Evolutionary conservation across 495 filamentous ascomycete genomes (phyloP), one percentile per base, ranked within the genome.

Genomic region (Talaromyces thailandensis): DNA sequence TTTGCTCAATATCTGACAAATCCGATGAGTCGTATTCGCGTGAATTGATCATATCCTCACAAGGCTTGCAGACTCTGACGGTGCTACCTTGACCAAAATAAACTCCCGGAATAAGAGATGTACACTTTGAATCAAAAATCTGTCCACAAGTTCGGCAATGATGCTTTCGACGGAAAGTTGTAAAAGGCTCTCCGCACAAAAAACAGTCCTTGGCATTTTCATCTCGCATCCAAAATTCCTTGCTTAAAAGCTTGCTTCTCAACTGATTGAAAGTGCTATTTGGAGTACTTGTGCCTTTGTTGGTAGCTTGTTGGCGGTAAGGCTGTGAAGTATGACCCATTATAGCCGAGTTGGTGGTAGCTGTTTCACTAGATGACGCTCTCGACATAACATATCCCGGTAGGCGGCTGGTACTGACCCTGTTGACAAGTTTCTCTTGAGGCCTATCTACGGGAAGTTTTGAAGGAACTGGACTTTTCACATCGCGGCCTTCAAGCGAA

Each of bases 221-320:
- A 74, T 99, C 95, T 52, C 90, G 89, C 95, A 99, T 99, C 95
- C 95, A 99, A 69, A 95, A 98, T 60, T 96, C 91, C 70, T 89
- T 93, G 66, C 88, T 96, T 14, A 98, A 77, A 32, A 97, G 82
- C 70, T 89, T 91, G 67, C 90, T 93, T 62, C 88, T 81, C 74
- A 92, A 83, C 68, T 91, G 72, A 14, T 71, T 71, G 31, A 73
- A 62, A 31, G 69, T 70, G 48, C 70, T 31, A 77, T 75, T 58
- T 78, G 82, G 53, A 88, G 82, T 67, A 56, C 75, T 72, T 28
- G 64, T 40, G 14, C 26, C 28, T 18, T 31, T 61, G 29, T 52
- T 52, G 23, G 43, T n/a, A 28, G 23, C 71, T 40, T 24, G 64
- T 62, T 59, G 62, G 56, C 40, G 68, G 62, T 43, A 68, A 50